Evolutionary conservation across 495 filamentous ascomycete species (phyloP), one percentile per base, ranked within the genome.

Genomic region (Ascobolus immersus): DNA sequence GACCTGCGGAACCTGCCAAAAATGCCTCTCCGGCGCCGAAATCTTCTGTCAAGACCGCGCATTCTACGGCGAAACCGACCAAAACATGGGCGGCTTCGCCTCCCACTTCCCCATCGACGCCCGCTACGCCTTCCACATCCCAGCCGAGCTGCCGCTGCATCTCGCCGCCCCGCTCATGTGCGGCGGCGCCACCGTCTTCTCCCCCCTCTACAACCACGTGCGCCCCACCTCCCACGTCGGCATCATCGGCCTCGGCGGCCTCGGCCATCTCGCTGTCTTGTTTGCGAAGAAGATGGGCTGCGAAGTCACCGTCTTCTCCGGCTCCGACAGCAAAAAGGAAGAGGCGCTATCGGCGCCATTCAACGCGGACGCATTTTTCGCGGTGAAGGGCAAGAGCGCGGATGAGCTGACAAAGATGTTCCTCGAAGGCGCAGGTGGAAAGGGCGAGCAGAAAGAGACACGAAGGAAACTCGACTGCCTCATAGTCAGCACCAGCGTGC

Each of bases 231-330:
- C 64, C 21, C 55, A 57, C 0, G 68, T 73, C 13, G 68, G 69
- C 3, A 57, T 75, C 25, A 52, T 72, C 2, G 68, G 69, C 6
- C 47, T 73, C 5, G 69, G 69, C 10, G 70, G 70, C 1, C 50
- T 73, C 1, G 69, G 69, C 0, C 69, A 73, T 43, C 42, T 72
- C 30, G 69, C 68, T 1, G 68, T 74, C 28, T 65, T 71, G 35
- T 72, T 69, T 32, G 66, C 64, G 14, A 51, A 56, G 4, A 65
- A 69, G 45, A 64, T 66, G 61, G 69, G 68, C 2, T 69, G 64
- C 37, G 42, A 65, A n/a, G 67, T 71, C 1, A 54, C 69, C 5
- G 67, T 69, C 0, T 67, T 73, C 44, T 64, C 58, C 2, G 50
- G 55, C 4, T 63, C 57, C 0, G 63, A 69, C 15, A 54, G 36